Evolutionary conservation across 257 asterid genomes (phyloP), one percentile per base, ranked within the genome.

Genomic region (Nicotiana paniculata): DNA sequence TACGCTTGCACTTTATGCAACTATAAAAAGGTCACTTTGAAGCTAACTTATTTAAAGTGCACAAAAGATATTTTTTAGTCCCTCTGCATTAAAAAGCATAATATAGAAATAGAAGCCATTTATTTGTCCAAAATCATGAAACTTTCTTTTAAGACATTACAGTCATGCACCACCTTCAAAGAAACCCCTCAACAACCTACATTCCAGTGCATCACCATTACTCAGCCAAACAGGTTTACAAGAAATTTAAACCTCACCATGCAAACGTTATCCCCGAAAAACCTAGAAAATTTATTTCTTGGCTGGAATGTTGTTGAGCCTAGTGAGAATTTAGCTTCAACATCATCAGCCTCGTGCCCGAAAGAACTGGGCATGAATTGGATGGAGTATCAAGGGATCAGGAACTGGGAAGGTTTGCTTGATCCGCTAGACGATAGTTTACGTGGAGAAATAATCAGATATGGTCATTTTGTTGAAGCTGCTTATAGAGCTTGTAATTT

Each of bases 361-460:
- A 33, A 9, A 16, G 84, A 75, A 61, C 46, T 91, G 2, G 83
- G 87, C 62, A 28, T 66, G n/a, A 78, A 77, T 28, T 94, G 98
- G 98, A 92, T 82, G 95, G 97, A 94, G 0, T 90, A 89, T 62
- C 98, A 94, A 81, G 98, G 98, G 9, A 61, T 84, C 66, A 84
- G 83, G 64, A 85, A 94, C 39, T 93, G 98, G 98, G 91, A 91
- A 72, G 98, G 98, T 0, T 24, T 94, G 30, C 93, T 94, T 21
- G 98, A 94, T 83, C 98, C 98, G 1, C 92, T 94, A 9, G 93
- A 94, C 82, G 89, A 93, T 1, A 90, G 86, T 30, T 81, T 94
- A 4, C 92, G 98, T 2, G 66, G 86, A 6, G 98, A 94, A 86
- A 93, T 94, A 28, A 89, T 94, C 1, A 69, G 98, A 37, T 94